Conservation (phyloP, 192 early-diverging fungal genomes). For the Haplosporangium gracile region DNA sequence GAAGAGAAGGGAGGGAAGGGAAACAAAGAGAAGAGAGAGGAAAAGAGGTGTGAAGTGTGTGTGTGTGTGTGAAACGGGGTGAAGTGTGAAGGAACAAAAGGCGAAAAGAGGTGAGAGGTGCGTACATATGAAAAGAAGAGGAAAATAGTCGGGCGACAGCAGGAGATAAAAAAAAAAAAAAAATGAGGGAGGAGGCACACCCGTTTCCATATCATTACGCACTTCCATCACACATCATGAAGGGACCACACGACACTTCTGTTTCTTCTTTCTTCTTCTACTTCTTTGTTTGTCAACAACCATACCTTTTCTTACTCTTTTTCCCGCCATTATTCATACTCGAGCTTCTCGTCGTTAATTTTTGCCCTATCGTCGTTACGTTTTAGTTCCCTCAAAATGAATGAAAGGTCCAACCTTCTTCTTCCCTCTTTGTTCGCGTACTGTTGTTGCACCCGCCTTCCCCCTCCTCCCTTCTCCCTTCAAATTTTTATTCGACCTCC, state of each 20-base stretch:
- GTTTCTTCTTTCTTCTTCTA: neutral
- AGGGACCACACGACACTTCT: neutral
- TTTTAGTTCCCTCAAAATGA: too few species aligned
- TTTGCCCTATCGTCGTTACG: too few species aligned
- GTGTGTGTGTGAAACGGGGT: neutral
- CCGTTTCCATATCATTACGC: too few species aligned
- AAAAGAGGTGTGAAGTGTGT: neutral
- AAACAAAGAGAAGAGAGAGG: neutral
- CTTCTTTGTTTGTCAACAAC: neutral
- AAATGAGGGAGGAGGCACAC: neutral
- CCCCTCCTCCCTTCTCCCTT: neutral
- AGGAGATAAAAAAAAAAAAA: too few species aligned
- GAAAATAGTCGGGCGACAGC: neutral
- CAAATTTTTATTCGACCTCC: neutral
- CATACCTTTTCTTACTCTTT: too few species aligned
- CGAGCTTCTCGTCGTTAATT: too few species aligned
- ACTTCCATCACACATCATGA: too few species aligned
- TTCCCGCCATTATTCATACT: too few species aligned
- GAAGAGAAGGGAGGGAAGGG: neutral
- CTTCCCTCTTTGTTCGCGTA: neutral
- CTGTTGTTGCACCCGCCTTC: neutral
- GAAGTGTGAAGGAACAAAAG: conserved; percentile 1
- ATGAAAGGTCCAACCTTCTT: neutral
- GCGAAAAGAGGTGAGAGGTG: neutral
- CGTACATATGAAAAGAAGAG: neutral